A percentile compares a stretch with the other conserved stretches of the same genome.
Evolutionary conservation across 2,329 filamentous ascomycete genomes (phyloP).

Genomic region (Arthroderma uncinatum): DNA sequence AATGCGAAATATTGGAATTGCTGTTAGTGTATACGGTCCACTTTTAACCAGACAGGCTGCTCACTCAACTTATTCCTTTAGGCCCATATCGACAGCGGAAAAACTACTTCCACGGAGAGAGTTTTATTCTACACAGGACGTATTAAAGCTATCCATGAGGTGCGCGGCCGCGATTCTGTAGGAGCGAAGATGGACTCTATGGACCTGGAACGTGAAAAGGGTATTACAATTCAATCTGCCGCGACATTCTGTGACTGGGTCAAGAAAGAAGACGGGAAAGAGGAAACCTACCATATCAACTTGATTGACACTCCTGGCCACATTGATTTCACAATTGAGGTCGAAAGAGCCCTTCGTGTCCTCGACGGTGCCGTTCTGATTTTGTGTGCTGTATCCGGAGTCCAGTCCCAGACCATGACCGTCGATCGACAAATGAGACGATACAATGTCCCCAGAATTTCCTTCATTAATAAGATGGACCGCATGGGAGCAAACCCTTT

Average conservation of each 20-base stretch:
- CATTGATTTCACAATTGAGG: slow-evolving; percentile 98
- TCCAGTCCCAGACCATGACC: slow-evolving; percentile 95
- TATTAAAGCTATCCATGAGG: slow-evolving; percentile 95
- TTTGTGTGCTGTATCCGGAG: slow-evolving; percentile 89
- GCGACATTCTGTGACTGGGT: slow-evolving; percentile 97
- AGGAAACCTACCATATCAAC: slow-evolving; percentile 93
- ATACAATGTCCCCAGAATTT: slow-evolving; percentile 91
- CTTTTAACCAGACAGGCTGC: neutral
- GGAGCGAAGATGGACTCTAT: slow-evolving; percentile 99
- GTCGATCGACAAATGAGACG: slow-evolving; percentile 98
- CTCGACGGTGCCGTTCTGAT: slow-evolving; percentile 98
- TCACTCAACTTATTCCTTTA: slow-evolving; percentile 8
- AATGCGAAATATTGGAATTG: slow-evolving; percentile 96
- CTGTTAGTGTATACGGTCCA: slow-evolving; percentile 42
- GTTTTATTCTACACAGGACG: slow-evolving; percentile 97
- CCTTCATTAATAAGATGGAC: slow-evolving; percentile 99
- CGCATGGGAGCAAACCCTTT: slow-evolving; percentile 97
- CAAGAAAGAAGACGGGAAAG: slow-evolving; percentile 70
- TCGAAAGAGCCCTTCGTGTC: slow-evolving; percentile 87
- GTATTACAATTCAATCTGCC: slow-evolving; percentile 97
- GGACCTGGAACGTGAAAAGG: slow-evolving; percentile 96
- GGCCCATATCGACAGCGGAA: slow-evolving; percentile 96
- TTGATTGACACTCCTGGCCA: slow-evolving; percentile 97
- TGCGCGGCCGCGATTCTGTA: slow-evolving; percentile 75
- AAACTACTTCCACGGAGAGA: slow-evolving; percentile 92